Conservation (phyloP, 73 alveolate species). For the Tetrahymena borealis region DNA sequence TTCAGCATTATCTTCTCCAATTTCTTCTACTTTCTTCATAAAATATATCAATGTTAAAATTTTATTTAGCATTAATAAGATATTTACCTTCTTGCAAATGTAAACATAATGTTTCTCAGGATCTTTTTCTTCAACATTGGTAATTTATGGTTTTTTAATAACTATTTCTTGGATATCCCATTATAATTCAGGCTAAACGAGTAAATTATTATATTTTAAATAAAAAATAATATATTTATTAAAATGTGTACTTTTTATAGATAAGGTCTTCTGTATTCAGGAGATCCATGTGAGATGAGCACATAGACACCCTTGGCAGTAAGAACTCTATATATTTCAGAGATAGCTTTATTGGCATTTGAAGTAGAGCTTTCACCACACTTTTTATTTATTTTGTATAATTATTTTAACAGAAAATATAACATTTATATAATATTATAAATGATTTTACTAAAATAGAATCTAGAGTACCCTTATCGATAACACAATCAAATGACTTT, state of each 20-base stretch:
- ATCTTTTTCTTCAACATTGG: slow-evolving; percentile 87
- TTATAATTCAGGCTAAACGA: slow-evolving; percentile 58
- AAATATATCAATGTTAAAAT: no score
- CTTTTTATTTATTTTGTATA: background rate
- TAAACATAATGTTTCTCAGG: slow-evolving; percentile 92
- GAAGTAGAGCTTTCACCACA: slow-evolving; percentile 96
- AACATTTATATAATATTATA: background rate
- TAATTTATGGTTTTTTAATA: slow-evolving; percentile 73
- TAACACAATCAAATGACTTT: slow-evolving; percentile 84
- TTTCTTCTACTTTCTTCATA: background rate
- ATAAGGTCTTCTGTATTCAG: slow-evolving; percentile 77
- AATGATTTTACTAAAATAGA: slow-evolving; percentile 51
- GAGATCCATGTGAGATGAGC: slow-evolving; percentile 88
- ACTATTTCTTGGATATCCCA: slow-evolving; percentile 90
- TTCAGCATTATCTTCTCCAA: background rate
- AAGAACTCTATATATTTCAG: slow-evolving; percentile 86
- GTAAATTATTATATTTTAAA: background rate
- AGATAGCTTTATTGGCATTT: slow-evolving; percentile 79
- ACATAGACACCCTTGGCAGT: slow-evolving; percentile 94
- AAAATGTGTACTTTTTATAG: slow-evolving; percentile 64
- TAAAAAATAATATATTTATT: slow-evolving; percentile 47
- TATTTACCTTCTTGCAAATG: slow-evolving; percentile 56
- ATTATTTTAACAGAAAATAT: background rate
- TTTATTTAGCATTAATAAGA: background rate
- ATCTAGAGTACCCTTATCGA: slow-evolving; percentile 94